Percentiles rank a stretch among this genome's conserved stretches.
phyloP scores from a whole-genome alignment of 441 rosid species.

The Macaranga tanarius region DNA sequence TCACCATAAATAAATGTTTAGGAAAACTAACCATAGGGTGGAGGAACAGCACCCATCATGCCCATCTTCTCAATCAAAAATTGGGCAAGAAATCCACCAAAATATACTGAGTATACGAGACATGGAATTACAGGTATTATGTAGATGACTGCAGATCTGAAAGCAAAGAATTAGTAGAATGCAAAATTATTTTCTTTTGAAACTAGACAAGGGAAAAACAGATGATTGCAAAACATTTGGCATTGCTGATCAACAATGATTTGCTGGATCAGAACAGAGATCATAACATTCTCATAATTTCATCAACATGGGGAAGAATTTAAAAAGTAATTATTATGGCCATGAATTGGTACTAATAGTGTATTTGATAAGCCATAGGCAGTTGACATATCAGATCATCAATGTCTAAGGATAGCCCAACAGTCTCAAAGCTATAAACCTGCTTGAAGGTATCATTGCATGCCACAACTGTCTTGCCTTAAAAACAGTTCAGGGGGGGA shows the following conservation, averaged over 20 bases:
- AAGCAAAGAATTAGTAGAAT: conserved; percentile 35
- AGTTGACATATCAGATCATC: background rate
- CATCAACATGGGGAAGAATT: background rate
- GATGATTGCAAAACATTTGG: background rate
- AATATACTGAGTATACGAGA: conserved; percentile 66
- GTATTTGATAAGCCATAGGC: background rate
- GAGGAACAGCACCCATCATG: conserved; percentile 91
- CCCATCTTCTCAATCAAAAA: conserved; percentile 96
- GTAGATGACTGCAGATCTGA: conserved; percentile 70
- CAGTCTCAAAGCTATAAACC: background rate
- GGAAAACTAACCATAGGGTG: conserved; percentile 79
- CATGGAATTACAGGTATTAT: conserved; percentile 72
- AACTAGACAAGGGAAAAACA: background rate
- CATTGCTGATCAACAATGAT: background rate
- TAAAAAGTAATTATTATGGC: background rate
- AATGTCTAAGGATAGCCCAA: background rate
- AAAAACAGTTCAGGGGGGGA: no score
- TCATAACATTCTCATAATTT: background rate
- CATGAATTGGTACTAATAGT: background rate
- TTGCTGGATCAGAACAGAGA: background rate
- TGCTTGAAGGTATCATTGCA: background rate
- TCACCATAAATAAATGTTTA: conserved; percentile 18
- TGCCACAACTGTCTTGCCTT: background rate
- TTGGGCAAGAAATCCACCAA: conserved; percentile 79
- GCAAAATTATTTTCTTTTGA: background rate